Percentiles rank a stretch among this genome's conserved stretches.
phyloP scores from a whole-genome alignment of 1,139 yeast genomes.

The Debaryomyces udenii region DNA sequence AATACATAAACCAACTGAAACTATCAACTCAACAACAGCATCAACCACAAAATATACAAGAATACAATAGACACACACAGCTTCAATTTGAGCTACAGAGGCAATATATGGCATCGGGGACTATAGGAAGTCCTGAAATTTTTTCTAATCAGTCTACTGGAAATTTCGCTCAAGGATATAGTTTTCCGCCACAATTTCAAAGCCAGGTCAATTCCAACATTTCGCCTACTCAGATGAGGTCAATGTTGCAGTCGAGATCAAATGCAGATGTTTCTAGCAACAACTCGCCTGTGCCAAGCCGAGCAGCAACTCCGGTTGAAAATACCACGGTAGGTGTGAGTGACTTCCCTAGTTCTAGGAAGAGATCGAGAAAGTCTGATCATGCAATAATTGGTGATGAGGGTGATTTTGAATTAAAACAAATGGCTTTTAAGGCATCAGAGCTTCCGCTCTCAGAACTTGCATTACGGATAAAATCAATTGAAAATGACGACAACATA shows the following conservation, averaged over 20 bases:
- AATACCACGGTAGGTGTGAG: conserved; percentile 9
- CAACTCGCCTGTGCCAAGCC: conserved; percentile 8
- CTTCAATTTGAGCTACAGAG: conserved; percentile 8
- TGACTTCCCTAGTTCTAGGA: conserved; percentile 22
- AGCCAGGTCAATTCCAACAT: background rate
- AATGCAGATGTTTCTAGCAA: background rate
- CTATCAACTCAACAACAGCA: conserved; percentile 3
- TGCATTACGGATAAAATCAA: conserved; percentile 50
- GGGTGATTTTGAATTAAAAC: conserved; percentile 45
- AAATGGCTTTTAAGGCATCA: conserved; percentile 47
- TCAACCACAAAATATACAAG: conserved; percentile 1
- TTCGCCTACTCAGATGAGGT: background rate
- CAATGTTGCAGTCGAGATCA: background rate
- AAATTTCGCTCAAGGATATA: conserved; percentile 1
- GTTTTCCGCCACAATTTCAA: conserved; percentile 4
- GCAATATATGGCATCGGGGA: conserved; percentile 9
- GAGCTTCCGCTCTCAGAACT: conserved; percentile 52
- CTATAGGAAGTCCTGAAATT: background rate
- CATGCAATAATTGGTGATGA: conserved; percentile 45
- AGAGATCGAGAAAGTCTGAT: conserved; percentile 37
- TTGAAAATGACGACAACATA: conserved; percentile 40
- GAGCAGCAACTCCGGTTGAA: conserved; percentile 11
- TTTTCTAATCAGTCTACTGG: conserved; percentile 1
- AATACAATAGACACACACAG: conserved; percentile 6
- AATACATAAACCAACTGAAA: background rate